phyloP scores from a whole-genome alignment of 2,329 filamentous ascomycete species.

The Sordariomycetes sp. region DNA sequence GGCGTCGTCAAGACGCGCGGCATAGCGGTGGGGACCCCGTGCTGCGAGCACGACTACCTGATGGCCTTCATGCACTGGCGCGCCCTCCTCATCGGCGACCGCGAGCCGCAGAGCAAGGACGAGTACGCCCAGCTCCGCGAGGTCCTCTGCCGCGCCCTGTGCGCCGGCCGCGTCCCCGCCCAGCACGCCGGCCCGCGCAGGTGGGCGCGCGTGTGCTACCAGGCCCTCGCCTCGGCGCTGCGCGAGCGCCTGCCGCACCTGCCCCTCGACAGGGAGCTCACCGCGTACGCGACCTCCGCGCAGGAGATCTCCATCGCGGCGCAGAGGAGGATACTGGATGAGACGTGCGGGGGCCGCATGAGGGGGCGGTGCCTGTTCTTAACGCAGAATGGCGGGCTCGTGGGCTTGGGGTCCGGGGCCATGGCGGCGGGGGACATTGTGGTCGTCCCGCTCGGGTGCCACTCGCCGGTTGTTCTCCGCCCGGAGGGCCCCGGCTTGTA shows the following conservation, averaged over 20 bases:
- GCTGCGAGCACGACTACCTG: conserved; percentile 17
- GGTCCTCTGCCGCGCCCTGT: conserved; percentile 18
- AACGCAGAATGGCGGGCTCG: conserved; percentile 9
- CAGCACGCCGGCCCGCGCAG: conserved; percentile 6
- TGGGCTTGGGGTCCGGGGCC: conserved; percentile 21
- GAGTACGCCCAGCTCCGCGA: conserved; percentile 9
- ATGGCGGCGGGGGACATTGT: conserved; percentile 18
- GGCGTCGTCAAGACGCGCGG: conserved; percentile 14
- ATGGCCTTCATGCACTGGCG: conserved; percentile 24
- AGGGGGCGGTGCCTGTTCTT: conserved; percentile 14
- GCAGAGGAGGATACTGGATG: conserved; percentile 9
- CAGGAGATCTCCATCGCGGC: background rate
- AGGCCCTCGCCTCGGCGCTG: conserved; percentile 11
- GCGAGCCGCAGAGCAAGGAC: background rate
- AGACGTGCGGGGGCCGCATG: conserved; percentile 10
- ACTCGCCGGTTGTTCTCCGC: conserved; percentile 20
- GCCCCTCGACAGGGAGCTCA: conserved; percentile 8
- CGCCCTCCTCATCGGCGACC: conserved; percentile 12
- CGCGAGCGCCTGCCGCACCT: conserved; percentile 10
- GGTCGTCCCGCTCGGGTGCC: conserved; percentile 22
- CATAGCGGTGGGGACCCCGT: conserved; percentile 17
- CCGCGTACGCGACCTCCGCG: conserved; percentile 2
- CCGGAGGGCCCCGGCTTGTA: conserved; percentile 14
- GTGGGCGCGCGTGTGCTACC: conserved; percentile 13
- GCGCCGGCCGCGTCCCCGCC: conserved; percentile 13